Conservation (phyloP, 176 grass and related monocot species). For the Phragmites australis region DNA sequence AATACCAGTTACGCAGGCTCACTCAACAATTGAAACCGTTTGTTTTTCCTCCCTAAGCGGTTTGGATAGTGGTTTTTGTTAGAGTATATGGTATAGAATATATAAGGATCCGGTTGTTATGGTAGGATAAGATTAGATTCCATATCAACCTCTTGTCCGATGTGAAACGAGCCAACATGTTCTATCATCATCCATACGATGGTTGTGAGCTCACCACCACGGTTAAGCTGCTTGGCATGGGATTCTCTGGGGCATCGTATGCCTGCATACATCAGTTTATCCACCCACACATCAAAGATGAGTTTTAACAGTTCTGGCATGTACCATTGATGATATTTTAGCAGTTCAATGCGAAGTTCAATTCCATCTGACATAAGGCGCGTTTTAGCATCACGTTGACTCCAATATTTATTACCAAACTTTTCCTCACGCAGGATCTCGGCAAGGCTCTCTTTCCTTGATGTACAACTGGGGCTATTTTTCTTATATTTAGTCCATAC, state of each 20-base stretch:
- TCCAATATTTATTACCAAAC: neutral
- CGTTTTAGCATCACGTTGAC: too few relatives aligned
- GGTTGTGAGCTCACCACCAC: conserved; percentile 17
- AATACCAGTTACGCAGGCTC: too few relatives aligned
- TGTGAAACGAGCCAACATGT: neutral
- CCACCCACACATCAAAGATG: neutral
- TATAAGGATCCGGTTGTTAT: too few relatives aligned
- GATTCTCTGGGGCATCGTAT: neutral
- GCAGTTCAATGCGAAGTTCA: neutral
- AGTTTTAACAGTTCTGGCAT: neutral
- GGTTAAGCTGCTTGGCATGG: conserved; percentile 25
- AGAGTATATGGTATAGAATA: too few relatives aligned
- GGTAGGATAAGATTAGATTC: too few relatives aligned
- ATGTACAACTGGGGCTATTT: too few relatives aligned
- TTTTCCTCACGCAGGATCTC: neutral
- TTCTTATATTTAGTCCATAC: too few relatives aligned
- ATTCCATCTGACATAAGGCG: neutral
- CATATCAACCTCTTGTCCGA: neutral
- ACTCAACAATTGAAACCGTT: too few relatives aligned
- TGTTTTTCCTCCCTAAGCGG: too few relatives aligned
- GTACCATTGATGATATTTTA: neutral
- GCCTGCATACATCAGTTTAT: neutral
- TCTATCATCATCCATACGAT: neutral
- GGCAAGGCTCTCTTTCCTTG: neutral
- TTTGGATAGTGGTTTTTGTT: too few relatives aligned